Conservation (phyloP, 75 land plant species). For the Picea glauca region DNA sequence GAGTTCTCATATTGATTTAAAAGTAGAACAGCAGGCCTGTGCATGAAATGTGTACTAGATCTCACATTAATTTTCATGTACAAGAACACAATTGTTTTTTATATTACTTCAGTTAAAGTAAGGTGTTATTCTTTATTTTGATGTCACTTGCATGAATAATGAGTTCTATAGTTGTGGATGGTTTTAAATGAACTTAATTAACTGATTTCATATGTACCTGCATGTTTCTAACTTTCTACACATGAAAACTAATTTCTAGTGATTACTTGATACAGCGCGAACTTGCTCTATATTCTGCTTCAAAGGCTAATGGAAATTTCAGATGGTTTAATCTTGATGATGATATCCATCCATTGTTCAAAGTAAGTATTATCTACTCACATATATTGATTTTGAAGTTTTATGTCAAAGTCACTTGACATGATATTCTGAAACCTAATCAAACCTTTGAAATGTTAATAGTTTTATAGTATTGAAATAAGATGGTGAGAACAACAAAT, state of each 20-base stretch:
- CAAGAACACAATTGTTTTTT: background rate
- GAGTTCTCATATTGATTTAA: background rate
- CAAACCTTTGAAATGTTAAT: background rate
- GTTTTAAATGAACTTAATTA: background rate
- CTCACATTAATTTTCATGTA: background rate
- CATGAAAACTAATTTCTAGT: background rate
- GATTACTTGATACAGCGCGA: slow-evolving; percentile 64
- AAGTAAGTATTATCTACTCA: slow-evolving; percentile 39
- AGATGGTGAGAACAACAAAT: background rate
- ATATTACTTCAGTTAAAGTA: background rate
- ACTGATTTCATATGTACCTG: background rate
- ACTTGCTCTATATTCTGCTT: slow-evolving; percentile 84
- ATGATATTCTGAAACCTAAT: background rate
- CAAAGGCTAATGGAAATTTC: slow-evolving; percentile 56
- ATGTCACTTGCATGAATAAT: background rate
- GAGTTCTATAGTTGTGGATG: background rate
- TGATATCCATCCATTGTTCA: slow-evolving; percentile 84
- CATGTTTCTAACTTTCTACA: background rate
- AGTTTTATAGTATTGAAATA: background rate
- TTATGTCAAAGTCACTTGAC: background rate
- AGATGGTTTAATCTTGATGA: slow-evolving; percentile 83
- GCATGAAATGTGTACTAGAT: no score
- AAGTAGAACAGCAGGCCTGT: background rate
- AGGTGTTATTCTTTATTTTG: background rate
- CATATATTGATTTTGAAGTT: background rate